Evolutionary conservation across 208 protist genomes (phyloP), one percentile per base, ranked within the genome.

Genomic region (Trypanosoma mega): DNA sequence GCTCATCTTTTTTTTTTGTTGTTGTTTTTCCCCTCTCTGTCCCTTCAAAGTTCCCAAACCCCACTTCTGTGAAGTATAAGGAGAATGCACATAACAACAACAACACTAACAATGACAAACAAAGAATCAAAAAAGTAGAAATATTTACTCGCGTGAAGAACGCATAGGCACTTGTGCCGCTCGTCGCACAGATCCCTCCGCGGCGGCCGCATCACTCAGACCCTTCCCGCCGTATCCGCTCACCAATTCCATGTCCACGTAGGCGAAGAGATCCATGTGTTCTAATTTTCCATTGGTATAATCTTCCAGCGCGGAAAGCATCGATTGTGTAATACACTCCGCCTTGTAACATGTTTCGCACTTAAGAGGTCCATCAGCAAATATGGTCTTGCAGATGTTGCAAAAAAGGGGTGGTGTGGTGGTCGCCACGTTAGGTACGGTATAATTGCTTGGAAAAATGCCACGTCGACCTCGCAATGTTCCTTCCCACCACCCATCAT

Each of bases 401-500:
- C 87, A 94, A 64, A 94, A 92, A 36, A 91, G 72, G 1, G 67
- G 75, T 11, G 82, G 79, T 14, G 37, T 26, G 14, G 74, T 81
- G 23, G 82, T 87, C 18, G 51, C 58, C 14, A 80, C 61, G 62
- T 94, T 94, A 8, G 80, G 82, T 0, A 84, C 41, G n/a, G 84
- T 92, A 65, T 90, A 90, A 68, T 91, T 92, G 68, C 83, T 91
- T 21, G 87, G 87, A 41, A 94, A 94, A 53, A 92, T 87, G 31
- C 87, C 87, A 14, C 80, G 79, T 21, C 66, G 64, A 11, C 67
- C 70, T 26, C 68, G 63, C 50, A 87, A 48, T 7, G 78, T 77
- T 24, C 87, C 87, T 53, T 94, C 87, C 87, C 85, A 94, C 87
- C 87, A 94, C 43, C 87, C 87, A 31, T 94, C 87, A 43, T 94